Percentiles rank a stretch among this genome's conserved stretches.
Evolutionary conservation across 169 alveolate species (phyloP).

Genomic region (Cryptosporidium felis): DNA sequence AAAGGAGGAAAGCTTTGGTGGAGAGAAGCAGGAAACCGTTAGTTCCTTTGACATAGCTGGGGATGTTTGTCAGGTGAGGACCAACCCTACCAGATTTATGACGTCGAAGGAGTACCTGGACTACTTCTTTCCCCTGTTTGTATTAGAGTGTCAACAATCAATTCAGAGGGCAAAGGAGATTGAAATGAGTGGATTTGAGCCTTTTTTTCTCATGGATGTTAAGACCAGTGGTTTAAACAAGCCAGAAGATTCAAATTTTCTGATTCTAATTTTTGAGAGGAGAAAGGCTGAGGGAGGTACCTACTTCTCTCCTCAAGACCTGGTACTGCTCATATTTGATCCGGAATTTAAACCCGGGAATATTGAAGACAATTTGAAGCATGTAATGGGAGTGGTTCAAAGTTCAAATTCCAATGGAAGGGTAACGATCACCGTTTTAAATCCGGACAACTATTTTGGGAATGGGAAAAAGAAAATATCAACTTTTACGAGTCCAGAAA

Average conservation of each 20-base stretch:
- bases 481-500: constrained; percentile 17
- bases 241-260: constrained; percentile 4
- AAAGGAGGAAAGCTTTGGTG: constrained; percentile 22
- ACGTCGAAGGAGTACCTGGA: constrained; percentile 32
- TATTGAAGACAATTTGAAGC: not conserved
- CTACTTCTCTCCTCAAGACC: constrained; percentile 50
- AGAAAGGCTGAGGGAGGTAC: not conserved
- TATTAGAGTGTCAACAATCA: constrained; percentile 64
- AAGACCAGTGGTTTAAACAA: not conserved
- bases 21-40: not conserved
- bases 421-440: not conserved
- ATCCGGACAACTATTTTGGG: constrained; percentile 33
- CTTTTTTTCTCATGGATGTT: constrained; percentile 20
- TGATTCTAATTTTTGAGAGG: constrained; percentile 2
- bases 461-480: not conserved
- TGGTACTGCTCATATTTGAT: constrained; percentile 25
- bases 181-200: constrained; percentile 45
- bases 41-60: constrained; percentile 18
- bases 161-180: constrained; percentile 64
- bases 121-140: constrained; percentile 50
- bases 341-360: not conserved
- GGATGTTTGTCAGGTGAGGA: constrained; percentile 13
- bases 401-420: constrained; percentile 42
- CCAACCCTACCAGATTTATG: constrained; percentile 23
- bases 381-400: constrained; percentile 64